Base-by-base conservation (phyloP, 331 rosid genomes). In the Phaseolus coccineus region DNA sequence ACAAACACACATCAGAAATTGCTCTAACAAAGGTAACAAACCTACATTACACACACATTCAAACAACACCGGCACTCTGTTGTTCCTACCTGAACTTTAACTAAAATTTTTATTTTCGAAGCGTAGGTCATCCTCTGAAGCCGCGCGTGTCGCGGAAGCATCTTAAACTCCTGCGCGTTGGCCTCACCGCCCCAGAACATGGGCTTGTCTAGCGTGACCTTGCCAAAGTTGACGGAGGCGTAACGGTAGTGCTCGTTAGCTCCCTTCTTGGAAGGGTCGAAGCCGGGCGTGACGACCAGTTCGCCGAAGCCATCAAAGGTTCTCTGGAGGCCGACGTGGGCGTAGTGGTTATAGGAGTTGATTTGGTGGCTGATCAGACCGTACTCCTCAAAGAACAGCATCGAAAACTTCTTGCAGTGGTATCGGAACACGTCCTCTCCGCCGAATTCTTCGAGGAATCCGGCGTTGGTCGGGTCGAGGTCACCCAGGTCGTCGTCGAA, bases 71-170 rank as follows among this genome's bases (percentile, higher is more conserved):
- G 0, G 48, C 48, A 46, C 27, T 3, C 14, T 12, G 14, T 28
- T 5, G 30, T 27, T 9, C 69, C 12, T 6, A 96, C 99, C 99
- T 96, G 85, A 53, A 93, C 74, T 33, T 79, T 73, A 63, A 90
- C 74, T 24, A 76, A 47, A 52, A 89, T 87, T 82, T 86, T 91
- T 80, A 96, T 89, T 73, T 89, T 89, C 0, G 98, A 77, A 3
- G 97, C 85, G 47, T 93, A 96, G 0, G 99, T 91, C 99, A 96
- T 96, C 78, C 94, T 96, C 86, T 93, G 99, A 33, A 96, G 84
- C 2, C 99, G 83, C 8, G 99, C 99, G 76, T 93, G 98, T 65
- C 97, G 85, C 0, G 99, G 99, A 69, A 93, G 87, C 97, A 96
- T 81, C 53, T 90, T 84, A 47, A 83, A 84, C 77, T 93, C 97